Evolutionary conservation across 2,329 filamentous ascomycete genomes (phyloP), one percentile per base, ranked within the genome.

Genomic region (Alternaria metachromatica): DNA sequence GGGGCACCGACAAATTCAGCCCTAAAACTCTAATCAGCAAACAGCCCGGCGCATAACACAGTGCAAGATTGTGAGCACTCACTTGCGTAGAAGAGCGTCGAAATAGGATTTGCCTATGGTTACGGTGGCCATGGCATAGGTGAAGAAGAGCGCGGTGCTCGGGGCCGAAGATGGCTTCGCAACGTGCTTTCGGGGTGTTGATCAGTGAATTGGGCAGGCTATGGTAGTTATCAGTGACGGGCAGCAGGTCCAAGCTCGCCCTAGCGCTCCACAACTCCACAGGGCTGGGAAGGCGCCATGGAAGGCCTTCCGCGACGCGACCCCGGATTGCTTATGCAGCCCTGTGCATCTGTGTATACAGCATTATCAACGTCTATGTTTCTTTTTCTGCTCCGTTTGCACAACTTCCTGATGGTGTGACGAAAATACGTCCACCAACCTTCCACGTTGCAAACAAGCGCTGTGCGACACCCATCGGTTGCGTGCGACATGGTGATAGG

Each of bases 61-160:
- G 46, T 55, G n/a, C 46, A 49, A 30, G 23, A 56, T 15, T 44
- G n/a, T 46, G 56, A 30, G 50, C 21, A 77, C 85, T 82, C 79
- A 91, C 90, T 87, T 86, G 74, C 86, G 84, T 57, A 89, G 74
- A 50, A 91, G 81, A 61, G 87, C 86, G 71, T 90, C 86, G 70
- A 90, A 87, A 79, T 90, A 87, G 54, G 80, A 77, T 72, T 85
- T 87, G 66, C 87, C 87, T 67, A 90, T 84, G 10, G 87, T 89
- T 55, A 90, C 85, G 67, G 83, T 76, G 11, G 75, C 74, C 80
- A 82, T 82, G 65, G 62, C 46, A 56, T 51, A 65, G 63, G 65
- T 55, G 65, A 55, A 62, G 25, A 60, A 58, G 58, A 66, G 48
- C 46, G 63, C 23, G 20, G 51, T 18, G 57, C 58, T 53, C 44